A percentile compares a stretch with the other conserved stretches of the same genome.
Conservation (phyloP, 225 moss, liverwort and hornwort species). For the Polytrichum commune region DNA sequence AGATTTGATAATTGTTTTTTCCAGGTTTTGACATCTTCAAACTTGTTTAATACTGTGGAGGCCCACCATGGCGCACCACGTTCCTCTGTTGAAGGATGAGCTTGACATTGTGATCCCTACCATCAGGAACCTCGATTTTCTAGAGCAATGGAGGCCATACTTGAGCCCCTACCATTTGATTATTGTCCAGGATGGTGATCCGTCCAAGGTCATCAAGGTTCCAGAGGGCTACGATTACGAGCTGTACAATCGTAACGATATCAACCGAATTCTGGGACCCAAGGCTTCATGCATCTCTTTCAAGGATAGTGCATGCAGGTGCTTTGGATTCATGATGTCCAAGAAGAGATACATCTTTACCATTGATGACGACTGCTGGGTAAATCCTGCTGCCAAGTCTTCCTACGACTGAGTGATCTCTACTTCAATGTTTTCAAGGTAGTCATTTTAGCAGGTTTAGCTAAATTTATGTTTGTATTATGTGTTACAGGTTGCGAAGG, state of each 20-base stretch:
- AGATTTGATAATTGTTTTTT: too few species aligned
- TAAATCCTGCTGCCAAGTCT: neutral
- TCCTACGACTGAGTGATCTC: neutral
- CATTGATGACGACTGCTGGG: conserved; percentile 74
- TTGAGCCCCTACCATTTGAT: conserved; percentile 65
- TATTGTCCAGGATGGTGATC: conserved; percentile 69
- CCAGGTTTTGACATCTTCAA: too few species aligned
- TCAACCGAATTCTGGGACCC: conserved; percentile 64
- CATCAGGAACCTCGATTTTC: conserved; percentile 54
- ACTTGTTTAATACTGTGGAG: neutral
- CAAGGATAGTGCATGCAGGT: conserved; percentile 69
- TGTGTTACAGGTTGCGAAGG: conserved; percentile 39
- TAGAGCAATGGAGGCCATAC: conserved; percentile 69
- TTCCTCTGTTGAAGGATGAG: conserved; percentile 60
- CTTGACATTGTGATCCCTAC: conserved; percentile 70
- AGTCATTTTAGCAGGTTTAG: neutral
- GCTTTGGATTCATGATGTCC: conserved; percentile 76
- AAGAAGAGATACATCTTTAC: conserved; percentile 75
- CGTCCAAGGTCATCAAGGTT: conserved; percentile 48
- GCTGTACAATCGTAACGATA: conserved; percentile 70
- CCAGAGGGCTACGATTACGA: conserved; percentile 65
- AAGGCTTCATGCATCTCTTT: conserved; percentile 65
- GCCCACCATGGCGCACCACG: conserved; percentile 31
- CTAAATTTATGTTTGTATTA: neutral
- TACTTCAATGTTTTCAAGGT: too few species aligned